These are phyloP conservation scores for Cercospora brassicicola DNA, from an alignment of 2,329 filamentous ascomycete species.

Conservation along the genomic window DNA sequence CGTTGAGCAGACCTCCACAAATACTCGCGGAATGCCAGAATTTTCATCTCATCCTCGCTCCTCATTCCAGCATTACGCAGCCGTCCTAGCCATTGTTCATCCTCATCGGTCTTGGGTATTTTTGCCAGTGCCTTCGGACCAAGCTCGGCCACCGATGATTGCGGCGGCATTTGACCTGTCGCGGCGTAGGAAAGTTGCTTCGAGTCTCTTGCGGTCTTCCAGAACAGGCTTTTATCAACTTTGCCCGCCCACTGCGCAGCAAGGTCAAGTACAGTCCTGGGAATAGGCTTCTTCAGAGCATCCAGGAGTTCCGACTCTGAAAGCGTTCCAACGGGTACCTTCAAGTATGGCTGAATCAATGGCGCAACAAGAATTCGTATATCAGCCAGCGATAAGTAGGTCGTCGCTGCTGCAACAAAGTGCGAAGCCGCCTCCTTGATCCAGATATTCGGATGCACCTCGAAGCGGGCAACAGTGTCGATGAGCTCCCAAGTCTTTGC, in stretches of 20 bases:
- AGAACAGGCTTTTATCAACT: conserved; percentile 78
- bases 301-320: conserved; percentile 75
- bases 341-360: conserved; percentile 77
- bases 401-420: conserved; percentile 75
- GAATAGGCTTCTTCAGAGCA: conserved; percentile 76
- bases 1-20: conserved; percentile 82
- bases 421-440: conserved; percentile 85
- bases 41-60: conserved; percentile 82
- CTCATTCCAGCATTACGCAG: conserved; percentile 80
- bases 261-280: conserved; percentile 79
- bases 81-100: conserved; percentile 87
- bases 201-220: conserved; percentile 73
- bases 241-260: conserved; percentile 73
- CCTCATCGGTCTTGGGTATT: conserved; percentile 79
- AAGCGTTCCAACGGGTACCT: conserved; percentile 67
- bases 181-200: conserved; percentile 60
- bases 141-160: conserved; percentile 59
- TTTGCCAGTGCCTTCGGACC: conserved; percentile 61
- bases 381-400: conserved; percentile 75
- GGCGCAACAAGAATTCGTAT: conserved; percentile 80
- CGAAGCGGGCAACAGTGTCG: conserved; percentile 77
- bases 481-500: conserved; percentile 84
- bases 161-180: conserved; percentile 56
- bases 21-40: conserved; percentile 82
- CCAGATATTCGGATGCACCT: conserved; percentile 93